phyloP scores from a whole-genome alignment of 345 rosid genomes.

The Camelina hispida region DNA sequence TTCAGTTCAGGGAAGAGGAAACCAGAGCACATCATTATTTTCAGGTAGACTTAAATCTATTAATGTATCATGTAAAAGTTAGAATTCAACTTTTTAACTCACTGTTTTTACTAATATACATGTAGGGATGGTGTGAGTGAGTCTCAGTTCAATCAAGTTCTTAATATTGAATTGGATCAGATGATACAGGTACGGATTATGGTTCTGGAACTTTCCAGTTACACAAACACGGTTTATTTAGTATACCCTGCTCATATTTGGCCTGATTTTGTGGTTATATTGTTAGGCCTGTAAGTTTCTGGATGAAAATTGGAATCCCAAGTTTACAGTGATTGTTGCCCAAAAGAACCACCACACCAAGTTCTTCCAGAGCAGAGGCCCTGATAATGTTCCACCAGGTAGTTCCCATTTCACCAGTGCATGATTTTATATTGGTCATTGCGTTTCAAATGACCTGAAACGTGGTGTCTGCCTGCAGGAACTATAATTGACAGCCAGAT shows the following conservation, averaged over 20 bases:
- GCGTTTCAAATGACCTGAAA: slow-evolving; percentile 1
- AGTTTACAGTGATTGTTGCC: slow-evolving; percentile 77
- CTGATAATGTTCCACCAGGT: slow-evolving; percentile 94
- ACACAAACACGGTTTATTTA: neutral
- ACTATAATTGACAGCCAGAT: slow-evolving; percentile 74
- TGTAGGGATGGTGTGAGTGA: slow-evolving; percentile 96
- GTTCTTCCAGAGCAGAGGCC: slow-evolving; percentile 68
- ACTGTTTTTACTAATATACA: slow-evolving; percentile 4
- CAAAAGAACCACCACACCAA: slow-evolving; percentile 95
- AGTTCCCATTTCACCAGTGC: neutral
- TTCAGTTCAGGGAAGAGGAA: slow-evolving; percentile 68
- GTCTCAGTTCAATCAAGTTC: slow-evolving; percentile 86
- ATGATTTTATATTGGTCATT: neutral
- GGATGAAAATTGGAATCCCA: slow-evolving; percentile 72
- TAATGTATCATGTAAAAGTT: slow-evolving; percentile 9
- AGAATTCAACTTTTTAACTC: neutral
- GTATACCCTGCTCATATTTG: neutral
- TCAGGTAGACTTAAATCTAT: slow-evolving; percentile 57
- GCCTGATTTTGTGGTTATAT: neutral
- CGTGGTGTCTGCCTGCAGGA: slow-evolving; percentile 47
- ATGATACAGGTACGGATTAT: slow-evolving; percentile 64
- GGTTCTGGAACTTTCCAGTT: neutral
- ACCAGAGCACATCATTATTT: slow-evolving; percentile 85
- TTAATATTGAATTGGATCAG: slow-evolving; percentile 82
- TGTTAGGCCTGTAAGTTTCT: slow-evolving; percentile 85